Base-by-base conservation (phyloP, 2,329 filamentous ascomycete genomes). In the Aureobasidium lini region DNA sequence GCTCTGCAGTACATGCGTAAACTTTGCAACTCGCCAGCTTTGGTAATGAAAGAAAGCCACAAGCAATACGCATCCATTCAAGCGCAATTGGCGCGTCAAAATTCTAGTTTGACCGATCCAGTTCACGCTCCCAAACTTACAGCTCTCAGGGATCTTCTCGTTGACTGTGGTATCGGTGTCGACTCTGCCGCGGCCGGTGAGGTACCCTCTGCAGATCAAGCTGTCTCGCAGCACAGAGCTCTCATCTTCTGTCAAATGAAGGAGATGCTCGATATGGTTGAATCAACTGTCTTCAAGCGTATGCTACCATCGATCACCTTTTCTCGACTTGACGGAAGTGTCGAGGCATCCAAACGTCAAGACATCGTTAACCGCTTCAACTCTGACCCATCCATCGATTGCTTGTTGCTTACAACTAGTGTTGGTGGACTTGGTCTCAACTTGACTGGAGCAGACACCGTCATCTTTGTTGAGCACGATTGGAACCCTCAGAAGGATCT, bases 241-340 rank as follows among this genome's bases (percentile, higher is more conserved):
- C 83, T 99, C 31, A 88, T 99, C 65, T 99, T 99, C 80, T 99
- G 94, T 69, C 94, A 99, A 72, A 96, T 99, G 90, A 99, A 99
- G 76, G 94, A 99, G 73, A 99, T 99, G 95, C 81, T 99, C 28
- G 94, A 99, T 73, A 97, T 99, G 84, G 95, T 99, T 2, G 92
- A 97, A 71, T 90, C 88, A 67, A 92, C 93, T 60, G 94, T 99
- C 1, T 77, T 99, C 40, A 90, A 90, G 72, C 88, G 88, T 68
- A 81, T 97, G 75, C 81, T 99, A n/a, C 94, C 94, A 1, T 89
- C 87, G 0, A 92, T 96, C 6, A 94, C 95, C 39, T 96, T 88
- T 70, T 83, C 97, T 60, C 89, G 95, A n/a, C 84, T 99, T 36
- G 95, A 99, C 67, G 94, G 94, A 34, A 86, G 86, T 6, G 91